phyloP scores from a whole-genome alignment of 345 rosid species.

The Jatropha curcas region DNA sequence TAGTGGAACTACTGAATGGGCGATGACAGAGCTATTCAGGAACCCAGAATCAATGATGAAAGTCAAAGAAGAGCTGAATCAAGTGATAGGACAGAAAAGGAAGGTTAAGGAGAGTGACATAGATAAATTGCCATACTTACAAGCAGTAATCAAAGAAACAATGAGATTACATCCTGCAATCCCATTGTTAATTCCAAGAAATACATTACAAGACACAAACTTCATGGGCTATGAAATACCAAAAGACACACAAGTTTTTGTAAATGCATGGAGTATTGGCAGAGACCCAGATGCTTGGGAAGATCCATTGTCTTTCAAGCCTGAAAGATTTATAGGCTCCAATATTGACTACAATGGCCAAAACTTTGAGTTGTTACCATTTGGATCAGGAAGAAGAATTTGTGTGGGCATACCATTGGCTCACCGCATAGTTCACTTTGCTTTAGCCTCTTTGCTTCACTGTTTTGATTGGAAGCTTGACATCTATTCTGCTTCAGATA shows the following conservation, averaged over 20 bases:
- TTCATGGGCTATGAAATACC: conserved; percentile 14
- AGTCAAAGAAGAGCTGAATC: conserved; percentile 7
- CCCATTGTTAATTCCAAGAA: conserved; percentile 8
- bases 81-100: conserved; percentile 5
- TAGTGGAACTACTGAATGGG: conserved; percentile 17
- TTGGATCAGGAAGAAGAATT: conserved; percentile 16
- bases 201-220: conserved; percentile 7
- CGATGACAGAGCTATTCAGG: conserved; percentile 14
- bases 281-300: conserved; percentile 15
- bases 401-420: conserved; percentile 14
- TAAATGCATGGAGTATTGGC: conserved; percentile 16
- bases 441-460: conserved; percentile 16
- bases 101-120: conserved; percentile 17
- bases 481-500: neutral
- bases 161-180: conserved; percentile 9
- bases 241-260: conserved; percentile 20
- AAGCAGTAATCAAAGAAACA: conserved; percentile 10
- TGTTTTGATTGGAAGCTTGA: conserved; percentile 13
- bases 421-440: conserved; percentile 9
- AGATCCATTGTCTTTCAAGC: conserved; percentile 15
- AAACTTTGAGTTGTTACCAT: conserved; percentile 11
- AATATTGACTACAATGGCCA: conserved; percentile 14
- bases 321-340: conserved; percentile 16
- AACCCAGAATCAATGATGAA: conserved; percentile 4
- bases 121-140: conserved; percentile 8